Base-by-base conservation (phyloP, 805 yeast genomes). In the Hermanozyma aechmeae region DNA sequence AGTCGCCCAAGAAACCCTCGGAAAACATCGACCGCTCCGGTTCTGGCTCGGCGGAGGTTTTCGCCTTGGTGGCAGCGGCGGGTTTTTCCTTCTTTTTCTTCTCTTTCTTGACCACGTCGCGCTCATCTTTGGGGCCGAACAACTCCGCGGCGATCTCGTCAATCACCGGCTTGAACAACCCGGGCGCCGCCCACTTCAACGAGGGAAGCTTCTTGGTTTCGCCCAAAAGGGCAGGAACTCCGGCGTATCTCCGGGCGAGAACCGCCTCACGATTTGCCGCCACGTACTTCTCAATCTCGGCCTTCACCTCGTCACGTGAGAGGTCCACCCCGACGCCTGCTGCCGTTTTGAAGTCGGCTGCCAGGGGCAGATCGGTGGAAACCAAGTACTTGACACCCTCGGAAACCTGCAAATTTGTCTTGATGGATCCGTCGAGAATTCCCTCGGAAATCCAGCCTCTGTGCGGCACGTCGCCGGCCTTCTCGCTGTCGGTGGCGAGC, bases 91-190 rank as follows among this genome's bases (percentile, higher is more conserved):
- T 68, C 51, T 68, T 63, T 51, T 76, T 76, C 62, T 79, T 75
- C 56, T 81, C 85, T 64, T 80, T 80, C 58, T 80, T 80, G 29
- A 76, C 66, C 14, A 76, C 65, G 54, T 92, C 98, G 40, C 97
- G 76, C 51, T 87, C 97, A 51, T 92, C 98, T 56, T 89, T 89
- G 30, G 97, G 97, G 22, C 98, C 98, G 33, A 87, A 60, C 10
- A 79, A 56, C 24, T 60, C 73, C 36, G 81, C 54, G n/a, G 86
- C 61, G 46, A 80, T 73, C 24, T 68, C 75, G 51, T 92, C 98
- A 42, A 92, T 79, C 15, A 74, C 68, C 10, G 95, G 94, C 58
- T 92, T 92, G 62, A 92, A 83, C 31, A 73, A 63, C 29, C 77
- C 71, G 21, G 96, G 94, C 27, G 80, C 71, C 6, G 97, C 97